Base-by-base conservation (phyloP, 2,329 filamentous ascomycete genomes). In the Tolypocladium cylindrosporum region DNA sequence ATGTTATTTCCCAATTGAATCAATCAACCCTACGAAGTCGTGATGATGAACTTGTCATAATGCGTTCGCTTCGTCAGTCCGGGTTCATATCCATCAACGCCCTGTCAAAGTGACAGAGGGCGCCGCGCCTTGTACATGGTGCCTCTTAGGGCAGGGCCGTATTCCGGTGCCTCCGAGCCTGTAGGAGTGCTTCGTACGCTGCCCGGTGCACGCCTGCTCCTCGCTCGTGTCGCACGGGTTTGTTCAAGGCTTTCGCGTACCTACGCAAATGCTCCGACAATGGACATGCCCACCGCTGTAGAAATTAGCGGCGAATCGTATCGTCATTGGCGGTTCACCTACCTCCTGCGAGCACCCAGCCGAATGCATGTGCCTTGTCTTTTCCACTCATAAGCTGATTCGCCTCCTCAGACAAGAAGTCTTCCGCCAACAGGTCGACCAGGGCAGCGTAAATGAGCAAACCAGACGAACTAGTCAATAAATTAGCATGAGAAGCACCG, bases 381-480 rank as follows among this genome's bases (percentile, higher is more conserved):
- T 75, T 80, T 64, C 74, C 77, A 3, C 71, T 78, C 75, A 86
- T 70, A 2, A 74, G 67, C n/a, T 69, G 67, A 55, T 74, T 71
- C 0, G 78, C 78, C 65, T 83, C 80, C 56, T 83, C 80, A 0
- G 82, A 85, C 21, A 87, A 72, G 71, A 87, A 87, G 65, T 87
- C 84, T 64, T 86, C 83, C 5, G 82, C 83, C 41, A 87, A 70
- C 37, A 87, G 70, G 66, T 87, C 84, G 2, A 87, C 84, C 8
- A 86, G 72, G 2, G 84, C 81, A 45, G 83, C 83, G 64, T 85
- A 86, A 55, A 86, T 78, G 8, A 86, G 68, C 36, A 86, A 75
- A 66, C 83, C 83, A 34, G 78, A 84, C 1, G 83, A 86, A 56
- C 79, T 82, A 27, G 21, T 59, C 37, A 53, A 10, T 24, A 13